Conservation (phyloP, 225 moss, liverwort and hornwort species). For the Pleurozium schreberi region DNA sequence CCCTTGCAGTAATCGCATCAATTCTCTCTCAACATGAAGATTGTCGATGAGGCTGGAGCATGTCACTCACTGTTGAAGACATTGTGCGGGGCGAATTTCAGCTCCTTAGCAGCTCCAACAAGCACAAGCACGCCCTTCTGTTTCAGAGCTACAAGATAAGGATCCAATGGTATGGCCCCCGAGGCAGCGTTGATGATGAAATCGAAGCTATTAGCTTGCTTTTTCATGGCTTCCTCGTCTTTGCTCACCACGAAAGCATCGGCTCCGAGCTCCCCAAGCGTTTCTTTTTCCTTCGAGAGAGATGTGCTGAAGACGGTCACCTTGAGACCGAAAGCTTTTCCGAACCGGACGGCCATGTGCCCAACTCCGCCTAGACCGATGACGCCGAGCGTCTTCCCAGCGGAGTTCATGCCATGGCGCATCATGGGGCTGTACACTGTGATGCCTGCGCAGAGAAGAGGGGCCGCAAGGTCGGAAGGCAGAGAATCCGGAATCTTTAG, state of each 20-base stretch:
- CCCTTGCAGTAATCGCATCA: neutral
- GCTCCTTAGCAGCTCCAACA: conserved; percentile 12
- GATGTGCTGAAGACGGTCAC: conserved; percentile 67
- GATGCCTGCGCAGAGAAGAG: conserved; percentile 54
- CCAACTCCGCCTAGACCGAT: conserved; percentile 58
- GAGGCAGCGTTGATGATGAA: conserved; percentile 38
- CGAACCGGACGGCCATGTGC: conserved; percentile 56
- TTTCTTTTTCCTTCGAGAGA: conserved; percentile 28
- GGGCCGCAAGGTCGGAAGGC: conserved; percentile 40
- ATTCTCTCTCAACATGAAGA: neutral
- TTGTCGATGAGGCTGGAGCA: neutral
- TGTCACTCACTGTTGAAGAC: conserved; percentile 1
- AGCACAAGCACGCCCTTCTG: conserved; percentile 21
- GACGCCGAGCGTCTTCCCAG: conserved; percentile 49
- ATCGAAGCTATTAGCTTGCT: conserved; percentile 15
- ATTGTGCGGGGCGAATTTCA: conserved; percentile 9
- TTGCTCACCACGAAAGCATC: conserved; percentile 46
- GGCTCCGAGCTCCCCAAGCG: conserved; percentile 33
- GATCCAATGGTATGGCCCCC: conserved; percentile 10
- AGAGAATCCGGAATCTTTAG: conserved; percentile 39
- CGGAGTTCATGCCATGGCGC: conserved; percentile 38
- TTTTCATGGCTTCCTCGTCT: conserved; percentile 35
- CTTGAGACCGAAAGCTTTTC: conserved; percentile 44
- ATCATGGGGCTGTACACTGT: conserved; percentile 70
- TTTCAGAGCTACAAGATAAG: conserved; percentile 34